Evolutionary conservation across 352 stramenopile species (phyloP).

Genomic region (Phytophthora palmivora): DNA sequence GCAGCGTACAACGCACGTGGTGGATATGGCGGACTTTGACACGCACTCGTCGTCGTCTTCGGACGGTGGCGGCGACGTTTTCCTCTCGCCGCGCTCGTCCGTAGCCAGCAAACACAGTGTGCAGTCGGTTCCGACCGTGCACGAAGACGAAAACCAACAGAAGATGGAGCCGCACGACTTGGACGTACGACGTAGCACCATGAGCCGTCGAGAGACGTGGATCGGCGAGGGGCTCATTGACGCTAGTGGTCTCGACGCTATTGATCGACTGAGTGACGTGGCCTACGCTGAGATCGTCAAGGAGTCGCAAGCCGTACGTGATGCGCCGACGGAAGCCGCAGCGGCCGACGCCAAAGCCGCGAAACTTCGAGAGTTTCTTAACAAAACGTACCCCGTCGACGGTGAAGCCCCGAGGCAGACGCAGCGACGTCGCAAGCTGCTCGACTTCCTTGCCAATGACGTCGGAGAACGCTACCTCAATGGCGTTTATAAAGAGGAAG

Average conservation of each 20-base stretch:
- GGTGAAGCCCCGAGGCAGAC: conserved; percentile 31
- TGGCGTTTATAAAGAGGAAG: conserved; percentile 74
- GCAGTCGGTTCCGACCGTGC: conserved; percentile 35
- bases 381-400: conserved; percentile 42
- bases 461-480: conserved; percentile 75
- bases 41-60: conserved; percentile 42
- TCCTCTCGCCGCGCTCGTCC: conserved; percentile 38
- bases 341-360: conserved; percentile 28
- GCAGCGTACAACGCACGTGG: conserved; percentile 19
- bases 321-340: conserved; percentile 15
- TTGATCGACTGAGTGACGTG: conserved; percentile 61
- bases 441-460: conserved; percentile 81
- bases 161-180: conserved; percentile 29
- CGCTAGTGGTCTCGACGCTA: conserved; percentile 53
- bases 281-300: conserved; percentile 41
- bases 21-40: conserved; percentile 37
- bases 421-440: conserved; percentile 65
- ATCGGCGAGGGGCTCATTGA: conserved; percentile 74
- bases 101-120: conserved; percentile 38
- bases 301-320: conserved; percentile 23
- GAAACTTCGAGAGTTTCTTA: conserved; percentile 59
- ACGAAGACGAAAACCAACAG: conserved; percentile 17
- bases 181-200: conserved; percentile 27
- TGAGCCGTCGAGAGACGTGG: conserved; percentile 64
- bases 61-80: conserved; percentile 38